Evolutionary conservation across 2,329 filamentous ascomycete species (phyloP).

Genomic region (Dothistroma pini): DNA sequence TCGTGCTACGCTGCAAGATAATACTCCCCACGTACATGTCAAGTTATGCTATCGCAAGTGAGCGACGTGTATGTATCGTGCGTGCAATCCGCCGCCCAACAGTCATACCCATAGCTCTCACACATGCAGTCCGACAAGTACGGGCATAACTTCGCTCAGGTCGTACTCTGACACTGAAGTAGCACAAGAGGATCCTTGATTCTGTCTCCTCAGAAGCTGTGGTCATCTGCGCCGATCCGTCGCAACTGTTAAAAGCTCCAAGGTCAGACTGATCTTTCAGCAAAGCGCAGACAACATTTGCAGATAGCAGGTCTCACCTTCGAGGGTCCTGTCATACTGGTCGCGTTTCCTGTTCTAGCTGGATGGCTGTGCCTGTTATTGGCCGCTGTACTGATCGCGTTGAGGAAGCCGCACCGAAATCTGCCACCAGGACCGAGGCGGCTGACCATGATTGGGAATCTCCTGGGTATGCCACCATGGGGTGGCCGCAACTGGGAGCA

Average conservation of each 20-base stretch:
- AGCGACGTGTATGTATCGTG: neutral
- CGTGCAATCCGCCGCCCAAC: too few species aligned
- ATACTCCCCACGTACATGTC: neutral
- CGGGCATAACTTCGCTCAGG: too few species aligned
- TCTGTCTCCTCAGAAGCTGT: too few species aligned
- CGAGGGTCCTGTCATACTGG: neutral
- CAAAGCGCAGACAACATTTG: too few species aligned
- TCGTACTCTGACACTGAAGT: too few species aligned
- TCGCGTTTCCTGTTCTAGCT: neutral
- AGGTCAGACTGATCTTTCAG: too few species aligned
- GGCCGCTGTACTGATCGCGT: neutral
- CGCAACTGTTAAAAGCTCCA: too few species aligned
- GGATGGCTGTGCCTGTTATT: neutral
- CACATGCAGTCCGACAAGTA: too few species aligned
- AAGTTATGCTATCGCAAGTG: neutral
- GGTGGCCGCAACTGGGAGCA: conserved; percentile 39
- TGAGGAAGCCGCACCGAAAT: neutral
- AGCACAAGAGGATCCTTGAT: too few species aligned
- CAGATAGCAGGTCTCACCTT: too few species aligned
- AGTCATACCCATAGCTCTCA: too few species aligned
- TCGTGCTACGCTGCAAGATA: neutral
- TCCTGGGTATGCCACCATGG: conserved; percentile 20
- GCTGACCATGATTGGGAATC: conserved; percentile 25
- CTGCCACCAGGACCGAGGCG: conserved; percentile 25
- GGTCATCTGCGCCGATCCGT: too few species aligned